These are phyloP conservation scores for Suillus cothurnatus DNA, from an alignment of 768 basidiomycete genomes.

Conservation along the genomic window DNA sequence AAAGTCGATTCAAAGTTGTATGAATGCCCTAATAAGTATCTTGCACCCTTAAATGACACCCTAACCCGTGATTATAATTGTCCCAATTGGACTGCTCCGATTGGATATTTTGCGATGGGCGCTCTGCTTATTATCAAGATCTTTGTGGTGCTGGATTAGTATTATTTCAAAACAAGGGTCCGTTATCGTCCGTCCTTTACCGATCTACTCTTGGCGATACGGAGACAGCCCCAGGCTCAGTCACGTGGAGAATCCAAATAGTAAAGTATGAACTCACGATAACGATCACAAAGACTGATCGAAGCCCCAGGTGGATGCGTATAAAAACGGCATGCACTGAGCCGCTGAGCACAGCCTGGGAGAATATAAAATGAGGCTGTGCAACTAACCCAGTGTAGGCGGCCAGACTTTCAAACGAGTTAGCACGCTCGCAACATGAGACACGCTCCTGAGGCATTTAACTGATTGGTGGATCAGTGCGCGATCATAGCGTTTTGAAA, in stretches of 20 bases:
- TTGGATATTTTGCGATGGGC: background rate
- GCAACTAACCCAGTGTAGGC: background rate
- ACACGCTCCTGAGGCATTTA: background rate
- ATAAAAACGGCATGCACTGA: background rate
- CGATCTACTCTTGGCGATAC: background rate
- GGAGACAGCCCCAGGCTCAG: background rate
- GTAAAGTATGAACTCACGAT: background rate
- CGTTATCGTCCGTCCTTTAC: background rate
- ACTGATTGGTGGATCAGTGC: background rate
- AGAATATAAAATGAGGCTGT: background rate
- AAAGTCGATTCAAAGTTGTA: background rate
- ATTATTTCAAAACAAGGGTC: background rate
- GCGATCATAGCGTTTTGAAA: background rate
- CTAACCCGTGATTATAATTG: background rate
- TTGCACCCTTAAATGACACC: background rate
- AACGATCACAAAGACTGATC: background rate
- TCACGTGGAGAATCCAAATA: background rate
- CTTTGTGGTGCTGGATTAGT: background rate
- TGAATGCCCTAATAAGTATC: background rate
- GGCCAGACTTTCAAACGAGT: background rate
- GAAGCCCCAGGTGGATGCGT: background rate
- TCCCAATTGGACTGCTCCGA: background rate
- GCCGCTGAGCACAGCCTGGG: background rate
- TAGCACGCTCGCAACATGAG: background rate
- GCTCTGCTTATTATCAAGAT: background rate